Evolutionary conservation across 495 filamentous ascomycete species (phyloP), one percentile per base, ranked within the genome.

Genomic region (Symbiotaphrina buchneri): DNA sequence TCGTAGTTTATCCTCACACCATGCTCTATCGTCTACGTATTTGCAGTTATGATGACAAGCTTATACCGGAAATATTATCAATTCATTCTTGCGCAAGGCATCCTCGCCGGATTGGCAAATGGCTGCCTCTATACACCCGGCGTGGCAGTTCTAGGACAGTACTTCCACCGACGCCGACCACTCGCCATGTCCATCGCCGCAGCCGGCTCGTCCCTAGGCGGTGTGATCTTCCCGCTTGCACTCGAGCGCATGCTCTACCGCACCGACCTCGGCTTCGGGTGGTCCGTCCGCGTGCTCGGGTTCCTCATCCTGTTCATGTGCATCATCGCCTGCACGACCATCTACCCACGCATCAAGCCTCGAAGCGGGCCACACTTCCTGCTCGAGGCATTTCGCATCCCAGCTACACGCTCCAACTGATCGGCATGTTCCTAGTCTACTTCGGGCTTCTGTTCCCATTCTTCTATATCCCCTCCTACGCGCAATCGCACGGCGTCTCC

Each of bases 231-330:
- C 18, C 56, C 51, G 19, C 54, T 59, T 32, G 54, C 39, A 6
- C 32, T 57, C 1, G 36, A 30, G 17, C 19, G 16, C 6, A 6
- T 18, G 6, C n/a, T 32, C 4, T 5, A 3, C 3, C 3, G 11
- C 3, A 4, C 4, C 10, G 6, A 8, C 8, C 4, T 11, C 28
- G 77, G 74, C 5, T 85, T 77, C 37, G 49, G 53, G 2, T 87
- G 79, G 79, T 58, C 77, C 2, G 69, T 84, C 53, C 68, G 78
- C 11, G 59, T 59, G 19, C 52, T 59, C 22, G 76, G 68, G 5
- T 81, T 84, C 39, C 42, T 83, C 30, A 67, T 83, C 34, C 57
- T 82, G 0, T 52, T 43, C 8, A 51, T 82, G 19, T 59, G 79
- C 25, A 43, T 54, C 27, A 54, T 79, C 36, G 56, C 64, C n/a